Conservation (phyloP, 2,329 filamentous ascomycete genomes). For the Emergomyces orientalis region DNA sequence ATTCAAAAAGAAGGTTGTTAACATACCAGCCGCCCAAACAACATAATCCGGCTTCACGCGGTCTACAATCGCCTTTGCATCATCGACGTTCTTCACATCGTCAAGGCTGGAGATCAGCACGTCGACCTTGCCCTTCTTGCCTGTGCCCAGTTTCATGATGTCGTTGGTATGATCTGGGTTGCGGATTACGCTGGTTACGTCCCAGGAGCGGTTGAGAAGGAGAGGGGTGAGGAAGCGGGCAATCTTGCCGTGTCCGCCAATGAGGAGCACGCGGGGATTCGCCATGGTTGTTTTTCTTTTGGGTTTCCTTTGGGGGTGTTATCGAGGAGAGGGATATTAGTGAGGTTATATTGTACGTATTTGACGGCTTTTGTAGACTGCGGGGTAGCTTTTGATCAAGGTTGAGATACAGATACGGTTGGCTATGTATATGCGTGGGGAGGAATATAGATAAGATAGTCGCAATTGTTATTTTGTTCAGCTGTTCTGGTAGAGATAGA, state of each 20-base stretch:
- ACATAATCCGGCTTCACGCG: constrained; percentile 37
- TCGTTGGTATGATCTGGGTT: constrained; percentile 56
- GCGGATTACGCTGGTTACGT: constrained; percentile 69
- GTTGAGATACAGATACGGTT: too few relatives aligned
- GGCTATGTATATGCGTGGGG: too few relatives aligned
- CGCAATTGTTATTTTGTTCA: too few relatives aligned
- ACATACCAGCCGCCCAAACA: constrained; percentile 39
- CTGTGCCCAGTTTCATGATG: constrained; percentile 52
- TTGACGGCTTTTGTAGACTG: too few relatives aligned
- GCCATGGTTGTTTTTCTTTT: not conserved
- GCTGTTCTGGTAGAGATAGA: too few relatives aligned
- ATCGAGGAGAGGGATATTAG: too few relatives aligned
- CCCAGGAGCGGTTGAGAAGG: constrained; percentile 64
- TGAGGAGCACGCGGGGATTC: constrained; percentile 52
- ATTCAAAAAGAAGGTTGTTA: too few relatives aligned
- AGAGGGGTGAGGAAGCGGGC: constrained; percentile 66
- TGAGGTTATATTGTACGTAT: too few relatives aligned
- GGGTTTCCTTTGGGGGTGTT: not conserved
- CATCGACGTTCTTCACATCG: constrained; percentile 54
- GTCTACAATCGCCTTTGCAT: constrained; percentile 53
- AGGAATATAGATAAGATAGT: too few relatives aligned
- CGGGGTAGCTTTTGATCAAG: too few relatives aligned
- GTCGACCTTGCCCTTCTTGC: constrained; percentile 53
- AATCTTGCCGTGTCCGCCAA: constrained; percentile 75
- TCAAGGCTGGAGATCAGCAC: constrained; percentile 64